A percentile compares a stretch with the other conserved stretches of the same genome.
Evolutionary conservation across 139 green algal genomes (phyloP).

Genomic region (Auxenochlorella pyrenoidosa): DNA sequence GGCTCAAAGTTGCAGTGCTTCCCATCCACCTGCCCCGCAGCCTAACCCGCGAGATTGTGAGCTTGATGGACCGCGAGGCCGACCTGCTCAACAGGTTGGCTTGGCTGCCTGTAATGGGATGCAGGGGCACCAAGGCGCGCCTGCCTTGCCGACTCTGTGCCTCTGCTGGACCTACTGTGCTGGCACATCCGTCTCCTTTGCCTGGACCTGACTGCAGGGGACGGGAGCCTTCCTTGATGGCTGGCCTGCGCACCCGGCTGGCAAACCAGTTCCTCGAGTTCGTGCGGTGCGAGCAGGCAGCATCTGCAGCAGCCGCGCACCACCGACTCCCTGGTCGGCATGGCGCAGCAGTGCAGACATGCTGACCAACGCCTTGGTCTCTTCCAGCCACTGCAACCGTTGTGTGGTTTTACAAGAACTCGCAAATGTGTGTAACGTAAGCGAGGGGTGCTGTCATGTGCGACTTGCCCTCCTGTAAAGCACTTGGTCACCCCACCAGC

Average conservation of each 20-base stretch:
- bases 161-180: too few species aligned
- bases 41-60: conserved; percentile 71
- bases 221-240: conserved; percentile 64
- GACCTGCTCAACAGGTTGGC: conserved; percentile 83
- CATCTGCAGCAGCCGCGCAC: conserved; percentile 39
- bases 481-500: background rate
- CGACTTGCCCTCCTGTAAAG: too few species aligned
- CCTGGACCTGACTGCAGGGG: conserved; percentile 55
- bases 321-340: too few species aligned
- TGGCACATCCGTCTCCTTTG: too few species aligned
- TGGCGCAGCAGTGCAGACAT: background rate
- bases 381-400: background rate
- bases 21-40: background rate
- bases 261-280: conserved; percentile 80
- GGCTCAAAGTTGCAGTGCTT: background rate
- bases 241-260: conserved; percentile 82
- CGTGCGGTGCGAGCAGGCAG: conserved; percentile 82
- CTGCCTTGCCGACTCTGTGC: too few species aligned
- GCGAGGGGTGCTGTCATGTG: too few species aligned
- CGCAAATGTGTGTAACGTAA: too few species aligned
- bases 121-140: too few species aligned
- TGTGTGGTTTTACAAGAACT: too few species aligned
- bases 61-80: conserved; percentile 87
- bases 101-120: too few species aligned
- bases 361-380: background rate